phyloP scores from a whole-genome alignment of 2,329 filamentous ascomycete genomes.

The Plenodomus tracheiphilus region DNA sequence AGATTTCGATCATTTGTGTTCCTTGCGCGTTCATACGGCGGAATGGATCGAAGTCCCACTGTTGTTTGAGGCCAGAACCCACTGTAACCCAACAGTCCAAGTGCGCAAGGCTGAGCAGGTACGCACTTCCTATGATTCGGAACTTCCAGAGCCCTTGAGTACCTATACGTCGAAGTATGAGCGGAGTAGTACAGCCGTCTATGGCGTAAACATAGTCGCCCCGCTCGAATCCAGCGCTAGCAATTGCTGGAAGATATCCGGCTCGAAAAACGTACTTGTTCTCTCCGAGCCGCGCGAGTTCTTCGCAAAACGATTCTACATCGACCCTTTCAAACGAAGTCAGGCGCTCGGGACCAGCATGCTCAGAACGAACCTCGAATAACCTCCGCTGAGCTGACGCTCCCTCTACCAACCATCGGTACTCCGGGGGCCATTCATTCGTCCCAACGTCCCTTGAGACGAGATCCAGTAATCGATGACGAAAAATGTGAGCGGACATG shows the following conservation, averaged over 20 bases:
- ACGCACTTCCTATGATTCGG: slow-evolving; percentile 9
- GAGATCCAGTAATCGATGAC: slow-evolving; percentile 1
- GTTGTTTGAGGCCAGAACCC: slow-evolving; percentile 7
- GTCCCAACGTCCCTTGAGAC: neutral
- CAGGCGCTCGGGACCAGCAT: neutral
- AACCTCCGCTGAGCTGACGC: neutral
- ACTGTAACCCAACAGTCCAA: slow-evolving; percentile 11
- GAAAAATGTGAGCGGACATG: slow-evolving; percentile 3
- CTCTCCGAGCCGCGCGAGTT: slow-evolving; percentile 4
- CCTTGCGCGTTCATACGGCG: slow-evolving; percentile 7
- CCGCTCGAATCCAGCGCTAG: slow-evolving; percentile 2
- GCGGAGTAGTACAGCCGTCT: slow-evolving; percentile 9
- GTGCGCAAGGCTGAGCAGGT: slow-evolving; percentile 12
- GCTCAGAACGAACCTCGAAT: neutral
- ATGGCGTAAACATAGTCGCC: slow-evolving; percentile 16
- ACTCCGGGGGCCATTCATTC: slow-evolving; percentile 6
- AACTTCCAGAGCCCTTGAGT: neutral
- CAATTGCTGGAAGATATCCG: slow-evolving; percentile 8
- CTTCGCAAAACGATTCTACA: slow-evolving; percentile 8
- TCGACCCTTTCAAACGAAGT: neutral
- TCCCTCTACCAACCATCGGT: slow-evolving; percentile 8
- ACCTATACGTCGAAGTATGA: slow-evolving; percentile 6
- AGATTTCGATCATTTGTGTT: neutral
- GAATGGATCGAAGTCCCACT: slow-evolving; percentile 16
- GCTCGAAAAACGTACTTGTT: slow-evolving; percentile 12